A percentile compares a stretch with the other conserved stretches of the same genome.
These are phyloP conservation scores for Apiotrichum domesticum DNA, from an alignment of 1,284 basidiomycete species.

Conservation along the genomic window DNA sequence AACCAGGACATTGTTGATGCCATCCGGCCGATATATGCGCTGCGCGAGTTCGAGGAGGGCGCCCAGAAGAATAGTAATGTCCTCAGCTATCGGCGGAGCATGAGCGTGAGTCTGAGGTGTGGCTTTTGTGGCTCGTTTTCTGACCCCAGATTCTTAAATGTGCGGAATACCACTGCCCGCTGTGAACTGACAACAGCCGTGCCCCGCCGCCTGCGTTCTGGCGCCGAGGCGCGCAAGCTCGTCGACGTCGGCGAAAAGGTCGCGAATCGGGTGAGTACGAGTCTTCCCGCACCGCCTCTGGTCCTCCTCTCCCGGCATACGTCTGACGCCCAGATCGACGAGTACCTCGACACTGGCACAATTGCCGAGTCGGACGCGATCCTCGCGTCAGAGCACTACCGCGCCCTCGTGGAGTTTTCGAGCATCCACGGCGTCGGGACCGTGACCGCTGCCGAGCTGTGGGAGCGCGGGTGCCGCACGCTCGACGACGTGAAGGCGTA, in stretches of 20 bases:
- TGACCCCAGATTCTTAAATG: conserved; percentile 35
- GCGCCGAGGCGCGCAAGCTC: conserved; percentile 39
- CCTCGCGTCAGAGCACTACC: conserved; percentile 28
- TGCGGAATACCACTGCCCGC: conserved; percentile 6
- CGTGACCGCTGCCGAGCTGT: conserved; percentile 37
- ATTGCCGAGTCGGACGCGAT: conserved; percentile 38
- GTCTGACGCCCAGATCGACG: conserved; percentile 37
- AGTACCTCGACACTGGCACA: conserved; percentile 36
- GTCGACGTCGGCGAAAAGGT: conserved; percentile 44
- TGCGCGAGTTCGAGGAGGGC: conserved; percentile 42
- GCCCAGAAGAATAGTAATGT: conserved; percentile 45
- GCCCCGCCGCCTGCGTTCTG: conserved; percentile 37
- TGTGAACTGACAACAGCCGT: conserved; percentile 24
- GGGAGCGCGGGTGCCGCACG: conserved; percentile 38
- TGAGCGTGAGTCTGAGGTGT: conserved; percentile 32
- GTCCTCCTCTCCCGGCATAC: background rate
- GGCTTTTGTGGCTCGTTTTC: background rate
- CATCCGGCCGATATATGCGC: conserved; percentile 44
- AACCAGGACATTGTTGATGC: conserved; percentile 48
- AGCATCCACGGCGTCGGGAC: conserved; percentile 44
- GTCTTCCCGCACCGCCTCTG: background rate
- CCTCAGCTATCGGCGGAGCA: conserved; percentile 42
- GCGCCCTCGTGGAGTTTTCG: conserved; percentile 32
- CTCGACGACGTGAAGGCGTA: conserved; percentile 36
- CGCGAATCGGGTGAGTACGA: conserved; percentile 29